Base-by-base conservation (phyloP, 768 basidiomycete genomes). In the Lactarius hengduanensis region DNA sequence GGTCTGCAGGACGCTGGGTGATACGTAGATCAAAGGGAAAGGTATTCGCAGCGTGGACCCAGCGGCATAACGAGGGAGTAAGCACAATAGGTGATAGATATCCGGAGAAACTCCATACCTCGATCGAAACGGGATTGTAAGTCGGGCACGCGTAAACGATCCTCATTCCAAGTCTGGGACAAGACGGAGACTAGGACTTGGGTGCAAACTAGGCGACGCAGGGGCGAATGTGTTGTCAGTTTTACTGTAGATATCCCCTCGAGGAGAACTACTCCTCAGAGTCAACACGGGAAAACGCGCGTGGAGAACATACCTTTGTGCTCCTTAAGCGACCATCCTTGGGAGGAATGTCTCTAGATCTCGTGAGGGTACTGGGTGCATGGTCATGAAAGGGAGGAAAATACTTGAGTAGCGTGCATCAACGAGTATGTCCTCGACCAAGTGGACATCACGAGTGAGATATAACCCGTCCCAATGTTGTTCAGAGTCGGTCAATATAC, bases 231-330 rank as follows among this genome's bases (percentile, higher is more conserved):
- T 16, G 28, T 28, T 41, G 16, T 53, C 40, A 26, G 22, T 22
- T 41, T 20, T 20, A 54, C 32, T 15, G 38, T 32, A 43, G 26
- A 60, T 13, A 45, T 10, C 50, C n/a, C 4, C 30, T 40, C 26
- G 22, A 9, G 1, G 30, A 53, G 36, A 40, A 22, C 2, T 32
- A 28, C 20, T 41, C 30, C 43, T 38, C 13, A n/a, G 47, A 41
- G 10, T 28, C 53, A 28, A 13, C 13, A 59, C 8, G 50, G 34
- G 38, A 54, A 41, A 34, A 18, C 38, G 30, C 16, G 38, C 20
- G 13, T 22, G 43, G 28, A 64, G 41, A 34, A 47, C 59, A 36
- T 61, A 65, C 59, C 53, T 55, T 43, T 22, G 43, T 57, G 22
- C 22, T 26, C 54, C 28, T 41, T 36, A 34, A 55, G 22, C 15